Conservation (phyloP, 1,284 basidiomycete species). For the Pulveroboletus sp. region DNA sequence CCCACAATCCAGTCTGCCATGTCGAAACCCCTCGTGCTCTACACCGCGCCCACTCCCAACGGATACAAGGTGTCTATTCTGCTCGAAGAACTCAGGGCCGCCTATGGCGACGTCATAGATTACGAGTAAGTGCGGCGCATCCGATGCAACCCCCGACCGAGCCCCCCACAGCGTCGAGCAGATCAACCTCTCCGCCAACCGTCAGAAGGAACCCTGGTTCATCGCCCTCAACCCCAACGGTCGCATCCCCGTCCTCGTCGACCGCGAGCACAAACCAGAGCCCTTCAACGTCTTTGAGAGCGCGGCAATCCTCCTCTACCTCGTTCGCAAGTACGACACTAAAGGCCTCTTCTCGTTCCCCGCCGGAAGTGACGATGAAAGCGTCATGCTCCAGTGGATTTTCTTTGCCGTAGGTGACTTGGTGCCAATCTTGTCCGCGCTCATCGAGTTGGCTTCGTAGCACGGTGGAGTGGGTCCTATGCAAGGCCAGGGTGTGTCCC, state of each 20-base stretch:
- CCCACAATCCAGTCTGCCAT: constrained; percentile 13
- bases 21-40: constrained; percentile 55
- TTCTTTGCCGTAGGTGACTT: constrained; percentile 53
- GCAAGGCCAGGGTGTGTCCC: constrained; percentile 44
- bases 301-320: constrained; percentile 59
- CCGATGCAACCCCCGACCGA: neutral
- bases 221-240: constrained; percentile 62
- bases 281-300: constrained; percentile 60
- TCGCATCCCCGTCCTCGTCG: constrained; percentile 57
- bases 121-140: constrained; percentile 52
- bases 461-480: constrained; percentile 47
- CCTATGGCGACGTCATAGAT: constrained; percentile 49
- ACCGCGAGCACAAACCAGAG: constrained; percentile 39
- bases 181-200: constrained; percentile 52
- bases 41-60: constrained; percentile 67
- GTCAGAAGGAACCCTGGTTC: constrained; percentile 55
- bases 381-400: constrained; percentile 66
- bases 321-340: constrained; percentile 54
- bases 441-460: constrained; percentile 11
- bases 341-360: constrained; percentile 55
- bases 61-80: constrained; percentile 64
- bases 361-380: constrained; percentile 44
- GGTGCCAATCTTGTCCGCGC: neutral
- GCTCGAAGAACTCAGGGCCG: constrained; percentile 69
- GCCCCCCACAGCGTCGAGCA: constrained; percentile 41